Percentiles rank a stretch among this genome's conserved stretches.
Evolutionary conservation across 306 rosid genomes (phyloP).

Genomic region (Trifolium pratense): DNA sequence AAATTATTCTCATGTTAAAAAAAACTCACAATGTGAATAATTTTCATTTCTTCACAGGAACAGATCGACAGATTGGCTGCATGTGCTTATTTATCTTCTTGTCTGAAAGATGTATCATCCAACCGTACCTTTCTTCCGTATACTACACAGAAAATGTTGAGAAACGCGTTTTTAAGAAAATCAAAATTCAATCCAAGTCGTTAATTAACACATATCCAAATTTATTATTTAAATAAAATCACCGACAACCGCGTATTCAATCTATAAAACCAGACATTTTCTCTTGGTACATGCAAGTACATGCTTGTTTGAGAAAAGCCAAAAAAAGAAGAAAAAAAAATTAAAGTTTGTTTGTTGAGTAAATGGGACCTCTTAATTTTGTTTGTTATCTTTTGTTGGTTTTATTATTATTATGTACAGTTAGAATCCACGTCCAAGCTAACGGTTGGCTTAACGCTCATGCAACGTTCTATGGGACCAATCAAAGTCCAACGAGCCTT

Average conservation of each 20-base stretch:
- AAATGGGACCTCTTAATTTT: constrained; percentile 44
- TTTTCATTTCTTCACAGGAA: too few species aligned
- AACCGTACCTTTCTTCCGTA: constrained; percentile 43
- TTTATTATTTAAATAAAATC: constrained; percentile 51
- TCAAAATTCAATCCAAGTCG: background rate
- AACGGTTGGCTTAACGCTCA: constrained; percentile 73
- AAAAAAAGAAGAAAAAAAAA: constrained; percentile 9
- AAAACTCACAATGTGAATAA: too few species aligned
- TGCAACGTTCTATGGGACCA: constrained; percentile 87
- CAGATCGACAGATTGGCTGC: background rate
- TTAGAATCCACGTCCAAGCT: constrained; percentile 48
- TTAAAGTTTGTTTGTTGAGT: constrained; percentile 34
- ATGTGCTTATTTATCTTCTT: constrained; percentile 51
- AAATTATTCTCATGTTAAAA: too few species aligned
- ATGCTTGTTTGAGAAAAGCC: constrained; percentile 10
- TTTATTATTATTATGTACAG: constrained; percentile 17
- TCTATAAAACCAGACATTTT: constrained; percentile 49
- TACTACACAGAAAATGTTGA: constrained; percentile 24
- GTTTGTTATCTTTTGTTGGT: constrained; percentile 40
- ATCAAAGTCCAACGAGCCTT: constrained; percentile 67
- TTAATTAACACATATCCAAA: constrained; percentile 33
- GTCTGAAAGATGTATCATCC: constrained; percentile 41
- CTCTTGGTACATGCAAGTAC: constrained; percentile 14
- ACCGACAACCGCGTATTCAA: constrained; percentile 65
- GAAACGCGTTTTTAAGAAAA: constrained; percentile 50